These are phyloP conservation scores for Coemansia erecta DNA, from an alignment of 192 early-diverging fungal species.

Conservation along the genomic window DNA sequence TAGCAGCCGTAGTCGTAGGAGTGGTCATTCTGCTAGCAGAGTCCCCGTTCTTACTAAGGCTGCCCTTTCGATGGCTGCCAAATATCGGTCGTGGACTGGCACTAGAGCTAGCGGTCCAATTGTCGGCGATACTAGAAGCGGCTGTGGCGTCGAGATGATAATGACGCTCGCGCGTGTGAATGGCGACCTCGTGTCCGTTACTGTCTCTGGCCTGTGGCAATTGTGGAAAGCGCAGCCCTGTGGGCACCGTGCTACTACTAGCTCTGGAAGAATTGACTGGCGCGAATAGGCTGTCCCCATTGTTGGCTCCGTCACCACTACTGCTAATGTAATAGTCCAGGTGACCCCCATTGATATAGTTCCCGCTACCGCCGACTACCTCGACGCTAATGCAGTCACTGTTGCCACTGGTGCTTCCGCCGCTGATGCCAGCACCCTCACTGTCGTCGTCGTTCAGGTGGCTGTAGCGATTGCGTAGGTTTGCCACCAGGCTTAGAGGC, in stretches of 20 bases:
- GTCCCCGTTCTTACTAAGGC: slow-evolving; percentile 18
- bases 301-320: slow-evolving; percentile 1
- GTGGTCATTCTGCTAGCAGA: slow-evolving; percentile 13
- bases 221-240: background rate
- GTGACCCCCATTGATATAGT: background rate
- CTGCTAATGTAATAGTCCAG: slow-evolving; percentile 10
- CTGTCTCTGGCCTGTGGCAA: slow-evolving; percentile 6
- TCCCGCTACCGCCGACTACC: background rate
- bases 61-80: slow-evolving; percentile 6
- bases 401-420: background rate
- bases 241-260: slow-evolving; percentile 6
- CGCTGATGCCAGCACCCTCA: too few relatives aligned
- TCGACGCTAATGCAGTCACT: background rate
- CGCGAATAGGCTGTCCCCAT: slow-evolving; percentile 22
- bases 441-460: slow-evolving; percentile 3
- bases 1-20: slow-evolving; percentile 1
- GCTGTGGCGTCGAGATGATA: background rate
- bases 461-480: background rate
- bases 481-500: background rate
- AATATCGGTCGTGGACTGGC: background rate
- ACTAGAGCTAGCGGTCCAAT: slow-evolving; percentile 2
- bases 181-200: slow-evolving; percentile 2
- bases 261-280: slow-evolving; percentile 29
- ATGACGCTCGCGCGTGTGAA: too few relatives aligned
- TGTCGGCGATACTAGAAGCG: slow-evolving; percentile 4